Base-by-base conservation (phyloP, 805 yeast genomes). In the Metschnikowia santaceciliae region DNA sequence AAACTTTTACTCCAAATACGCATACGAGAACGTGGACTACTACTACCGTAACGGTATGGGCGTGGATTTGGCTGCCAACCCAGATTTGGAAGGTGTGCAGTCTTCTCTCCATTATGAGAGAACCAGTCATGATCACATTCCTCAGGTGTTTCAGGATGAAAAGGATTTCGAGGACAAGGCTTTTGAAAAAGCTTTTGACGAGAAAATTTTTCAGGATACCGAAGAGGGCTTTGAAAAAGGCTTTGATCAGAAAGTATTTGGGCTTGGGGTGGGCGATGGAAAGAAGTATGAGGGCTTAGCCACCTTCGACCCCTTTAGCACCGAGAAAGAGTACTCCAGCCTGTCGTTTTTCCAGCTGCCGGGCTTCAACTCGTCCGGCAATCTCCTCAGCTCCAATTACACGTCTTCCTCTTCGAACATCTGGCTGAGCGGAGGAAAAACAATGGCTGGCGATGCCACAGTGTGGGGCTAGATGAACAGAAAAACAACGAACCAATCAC, bases 291-390 rank as follows among this genome's bases (percentile, higher is more conserved):
- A 38, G 15, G 49, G 52, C 13, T 50, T 53, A 41, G 32, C 56
- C 23, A 46, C 60, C 23, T 67, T 67, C 48, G 71, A 67, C 53
- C 71, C 71, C 10, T 67, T 67, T 50, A 51, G 50, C 14, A 17
- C 48, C 35, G 54, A 51, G 19, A 34, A 47, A 17, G 37, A 48
- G 26, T 50, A 48, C 17, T 40, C 35, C 17, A 39, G 38, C 14
- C 26, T 48, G 20, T 30, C 52, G 26, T 36, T 50, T 42, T 55
- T 54, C 48, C 56, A 48, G 48, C 58, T 46, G 58, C 54, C 58
- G 11, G 38, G 55, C 34, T 58, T 58, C 44, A 51, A 45, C 44
- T 52, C 61, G 14, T 56, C 61, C 10, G 52, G 53, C 49, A 49
- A 47, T 34, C 49, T 57, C 37, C 51, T 57, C 47, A 55, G 57